Evolutionary conservation across 1,284 basidiomycete species (phyloP), one percentile per base, ranked within the genome.

Genomic region (Trichosporon coremiiforme): DNA sequence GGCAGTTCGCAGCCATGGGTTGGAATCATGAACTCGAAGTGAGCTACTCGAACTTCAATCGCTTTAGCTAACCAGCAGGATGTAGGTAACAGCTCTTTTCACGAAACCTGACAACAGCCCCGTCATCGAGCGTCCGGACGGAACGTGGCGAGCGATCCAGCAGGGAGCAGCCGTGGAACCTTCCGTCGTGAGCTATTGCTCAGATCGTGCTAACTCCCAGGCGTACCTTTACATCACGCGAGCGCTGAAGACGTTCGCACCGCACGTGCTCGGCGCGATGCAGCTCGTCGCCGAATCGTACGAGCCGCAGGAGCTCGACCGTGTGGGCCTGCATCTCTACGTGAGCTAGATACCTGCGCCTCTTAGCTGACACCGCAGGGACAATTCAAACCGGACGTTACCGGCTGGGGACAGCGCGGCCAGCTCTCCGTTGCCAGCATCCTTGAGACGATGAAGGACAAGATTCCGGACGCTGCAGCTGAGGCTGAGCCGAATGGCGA

Each of bases 1-100:
- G 87, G 86, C 15, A 90, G 90, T 41, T 87, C 90, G 9, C 95
- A 98, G 83, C 95, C 96, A 3, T 97, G 92, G 83, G 92, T 98
- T 22, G 92, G 94, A 73, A 84, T 98, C 55, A 91, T 98, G 88
- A 90, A 92, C 55, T 87, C 91, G 80, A 89, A 90, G 91, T 93
- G 77, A 80, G 90, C 83, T 13, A 31, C 1, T 10, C 33, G 6
- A 13, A 33, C 5, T 55, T 13, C 15, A 6, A 5, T 10, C 10
- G 22, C 25, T 29, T 10, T 36, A 25, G 66, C 69, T 63, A 67
- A 50, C 29, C 5, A 3, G 4, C 57, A 70, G 70, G 31, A 69
- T 70, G 69, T 72, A 33, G 13, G 68, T n/a, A 15, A 15, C 7
- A 13, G 17, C 0, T 5, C 15, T 15, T 66, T 73, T 66, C 60